Percentiles rank a stretch among this genome's conserved stretches.
Conservation (phyloP, 2,329 filamentous ascomycete genomes). For the Penicillium sp. region DNA sequence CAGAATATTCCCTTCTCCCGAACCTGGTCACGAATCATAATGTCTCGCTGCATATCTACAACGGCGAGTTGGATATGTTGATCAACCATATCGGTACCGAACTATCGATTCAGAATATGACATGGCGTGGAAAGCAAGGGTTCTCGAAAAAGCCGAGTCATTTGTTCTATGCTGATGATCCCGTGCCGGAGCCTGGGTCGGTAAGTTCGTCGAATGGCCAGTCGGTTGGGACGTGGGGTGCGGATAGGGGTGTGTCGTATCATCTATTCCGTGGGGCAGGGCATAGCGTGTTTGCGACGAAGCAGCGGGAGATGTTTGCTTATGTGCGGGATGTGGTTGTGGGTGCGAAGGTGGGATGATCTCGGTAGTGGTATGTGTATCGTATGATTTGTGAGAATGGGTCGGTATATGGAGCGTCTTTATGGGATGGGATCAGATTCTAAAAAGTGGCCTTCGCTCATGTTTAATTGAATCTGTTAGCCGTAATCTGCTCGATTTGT, state of each 20-base stretch:
- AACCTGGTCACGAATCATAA: constrained; percentile 31
- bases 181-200: constrained; percentile 10
- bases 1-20: constrained; percentile 35
- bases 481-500: neutral
- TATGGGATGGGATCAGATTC: too few relatives aligned
- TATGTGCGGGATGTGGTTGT: constrained; percentile 38
- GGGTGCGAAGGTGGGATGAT: constrained; percentile 6
- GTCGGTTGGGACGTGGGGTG: constrained; percentile 30
- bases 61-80: constrained; percentile 39
- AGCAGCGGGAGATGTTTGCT: constrained; percentile 36
- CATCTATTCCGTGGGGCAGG: constrained; percentile 37
- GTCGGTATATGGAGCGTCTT: neutral
- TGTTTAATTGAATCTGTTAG: neutral
- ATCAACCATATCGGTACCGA: constrained; percentile 40
- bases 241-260: constrained; percentile 37
- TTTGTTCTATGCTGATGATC: constrained; percentile 28
- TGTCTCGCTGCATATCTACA: constrained; percentile 37
- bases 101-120: constrained; percentile 42
- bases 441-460: neutral
- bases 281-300: constrained; percentile 33
- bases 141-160: constrained; percentile 29
- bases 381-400: too few relatives aligned
- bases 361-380: neutral
- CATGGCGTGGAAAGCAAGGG: constrained; percentile 39
- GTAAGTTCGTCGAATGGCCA: neutral